Evolutionary conservation across 177 flowering plant species (phyloP), one percentile per base, ranked within the genome.

Genomic region (Tripterygium wilfordii): DNA sequence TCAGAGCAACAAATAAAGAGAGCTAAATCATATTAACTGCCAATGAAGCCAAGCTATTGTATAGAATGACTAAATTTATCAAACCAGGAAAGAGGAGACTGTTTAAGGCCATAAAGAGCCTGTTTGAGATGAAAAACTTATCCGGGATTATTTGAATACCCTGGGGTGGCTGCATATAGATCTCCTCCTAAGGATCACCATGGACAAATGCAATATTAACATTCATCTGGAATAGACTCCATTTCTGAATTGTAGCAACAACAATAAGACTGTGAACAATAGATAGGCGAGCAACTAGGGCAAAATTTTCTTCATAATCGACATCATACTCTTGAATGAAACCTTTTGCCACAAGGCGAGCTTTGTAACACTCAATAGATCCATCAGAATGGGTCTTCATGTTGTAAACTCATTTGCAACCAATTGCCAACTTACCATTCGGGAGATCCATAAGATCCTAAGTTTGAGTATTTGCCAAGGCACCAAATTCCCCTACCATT

Each of bases 321-420:
- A 53, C 44, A 2, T 16, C 53, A 49, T 49, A 49, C 10, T 50
- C 10, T 36, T 50, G 10, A 3, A 3, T 26, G 12, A 5, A 50
- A 2, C 54, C 54, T 24, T 39, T 25, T 3, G 35, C 33, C 2
- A 50, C 45, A 1, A 1, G 1, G 0, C 30, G 1, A 12, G 45
- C 54, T 4, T 50, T 42, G 18, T 33, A 53, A 1, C 35, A 5
- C 16, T 56, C 47, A 19, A 56, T 16, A 28, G 60, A 57, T 3
- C 54, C 61, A 42, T 57, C 35, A 9, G 48, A 32, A 0, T 10
- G 18, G 1, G 48, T 48, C 10, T 57, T 39, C 10, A 57, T 48
- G 8, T 49, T 57, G 23, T 48, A 57, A 3, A 57, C 48, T 48
- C 46, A 49, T 57, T 48, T 48, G n/a, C 53, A 56, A 6, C 35